Conservation (phyloP, 306 rosid species). For the Benincasa hispida region DNA sequence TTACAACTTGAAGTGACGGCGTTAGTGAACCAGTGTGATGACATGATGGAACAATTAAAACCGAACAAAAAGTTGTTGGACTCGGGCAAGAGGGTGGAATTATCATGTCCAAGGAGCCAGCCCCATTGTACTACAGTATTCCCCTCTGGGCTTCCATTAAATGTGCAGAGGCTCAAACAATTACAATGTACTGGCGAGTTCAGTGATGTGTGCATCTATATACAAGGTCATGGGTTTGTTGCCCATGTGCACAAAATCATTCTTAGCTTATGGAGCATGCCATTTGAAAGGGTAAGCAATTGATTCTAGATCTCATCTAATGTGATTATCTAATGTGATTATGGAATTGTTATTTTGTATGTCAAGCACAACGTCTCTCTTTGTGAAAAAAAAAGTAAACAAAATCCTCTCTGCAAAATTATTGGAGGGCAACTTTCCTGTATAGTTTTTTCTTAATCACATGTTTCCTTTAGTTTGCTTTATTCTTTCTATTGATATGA, state of each 20-base stretch:
- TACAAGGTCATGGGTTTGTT: conserved; percentile 54
- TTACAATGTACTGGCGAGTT: conserved; percentile 46
- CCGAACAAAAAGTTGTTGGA: conserved; percentile 40
- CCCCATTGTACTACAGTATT: conserved; percentile 46
- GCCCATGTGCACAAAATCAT: conserved; percentile 58
- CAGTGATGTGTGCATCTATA: conserved; percentile 54
- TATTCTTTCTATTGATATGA: neutral
- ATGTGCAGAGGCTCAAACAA: conserved; percentile 38
- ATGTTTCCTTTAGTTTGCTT: neutral
- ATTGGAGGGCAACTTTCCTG: neutral
- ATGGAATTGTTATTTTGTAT: neutral
- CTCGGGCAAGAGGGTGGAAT: conserved; percentile 40
- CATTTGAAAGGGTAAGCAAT: conserved; percentile 70
- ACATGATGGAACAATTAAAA: conserved; percentile 43
- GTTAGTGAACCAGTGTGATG: conserved; percentile 76
- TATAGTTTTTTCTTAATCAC: neutral
- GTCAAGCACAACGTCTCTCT: neutral
- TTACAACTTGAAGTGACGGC: conserved; percentile 58
- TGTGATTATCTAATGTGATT: neutral
- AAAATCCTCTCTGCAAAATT: neutral
- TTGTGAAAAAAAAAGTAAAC: neutral
- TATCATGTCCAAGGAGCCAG: conserved; percentile 42
- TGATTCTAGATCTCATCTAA: neutral
- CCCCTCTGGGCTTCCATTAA: conserved; percentile 52
- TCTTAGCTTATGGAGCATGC: conserved; percentile 87